Evolutionary conservation across 2,329 filamentous ascomycete species (phyloP), one percentile per base, ranked within the genome.

Genomic region (Penicillium corylophilum): DNA sequence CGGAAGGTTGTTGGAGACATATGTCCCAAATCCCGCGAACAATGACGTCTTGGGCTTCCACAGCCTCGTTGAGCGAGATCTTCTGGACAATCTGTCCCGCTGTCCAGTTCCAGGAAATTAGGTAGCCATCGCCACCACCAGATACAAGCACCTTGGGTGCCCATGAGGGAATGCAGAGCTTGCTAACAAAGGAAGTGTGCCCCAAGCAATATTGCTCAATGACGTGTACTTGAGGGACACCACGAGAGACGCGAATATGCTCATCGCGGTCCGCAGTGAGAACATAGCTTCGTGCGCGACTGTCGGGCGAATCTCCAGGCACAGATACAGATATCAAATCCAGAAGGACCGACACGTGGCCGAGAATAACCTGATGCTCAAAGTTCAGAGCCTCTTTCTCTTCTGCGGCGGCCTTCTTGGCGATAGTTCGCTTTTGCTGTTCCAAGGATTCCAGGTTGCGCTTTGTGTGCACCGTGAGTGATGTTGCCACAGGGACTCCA

Each of bases 331-430:
- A 77, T 2, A 78, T 71, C 46, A 96, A 70, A 64, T 90, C 86
- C 1, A 92, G 96, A 44, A 99, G 82, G 83, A 97, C 89, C 1
- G 93, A 96, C 13, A 99, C 94, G 72, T 99, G 94, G 12, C 94
- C 94, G 0, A 99, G 83, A 7, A 96, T 77, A 1, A 96, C 78
- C 33, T 86, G 82, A 61, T 90, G 83, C 62, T 90, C 86, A 67
- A 95, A 95, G 23, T 77, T 68, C 2, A 76, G 71, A 15, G 77
- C 75, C 48, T 78, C 78, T 31, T 75, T 74, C 54, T 80, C 77
- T n/a, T 63, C 72, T 51, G 60, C 70, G 55, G 60, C 70, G 46
- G 50, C 61, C 60, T 74, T 69, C 50, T 72, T 73, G 55, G 74
- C 70, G 57, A 70, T 68, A 44, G 72, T 72, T 57, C 76, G 78